Evolutionary conservation across 2,329 filamentous ascomycete genomes (phyloP), one percentile per base, ranked within the genome.

Genomic region (Chaetomium globosum): DNA sequence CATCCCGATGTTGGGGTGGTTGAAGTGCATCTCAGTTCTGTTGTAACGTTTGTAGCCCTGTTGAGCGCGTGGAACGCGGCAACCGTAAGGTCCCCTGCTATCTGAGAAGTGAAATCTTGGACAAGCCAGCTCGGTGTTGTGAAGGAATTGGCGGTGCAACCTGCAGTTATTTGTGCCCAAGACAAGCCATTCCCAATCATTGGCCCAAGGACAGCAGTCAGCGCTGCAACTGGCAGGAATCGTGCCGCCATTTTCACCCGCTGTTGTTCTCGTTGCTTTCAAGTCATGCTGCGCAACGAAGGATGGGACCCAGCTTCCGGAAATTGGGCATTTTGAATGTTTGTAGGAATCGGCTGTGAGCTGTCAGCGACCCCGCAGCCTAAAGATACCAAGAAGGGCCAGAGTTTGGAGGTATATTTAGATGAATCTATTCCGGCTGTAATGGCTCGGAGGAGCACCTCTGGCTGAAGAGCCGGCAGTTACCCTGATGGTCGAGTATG

Each of bases 111-210:
- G n/a, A 73, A 65, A 28, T 71, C 55, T 5, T 68, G 31, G 36
- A 73, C 59, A 2, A 72, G 61, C 71, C 72, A 73, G 63, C 71
- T 73, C 2, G 72, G 70, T 12, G 68, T 57, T 0, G 67, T 61
- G 28, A 74, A 74, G 0, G 72, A 73, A 16, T 65, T 71, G 21
- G 68, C 63, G 5, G 70, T 72, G 63, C 72, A 74, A 13, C 61
- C 65, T 13, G 63, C 51, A 0, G 59, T 31, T 3, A 55, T 23
- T 30, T 67, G 65, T 6, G 46, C 62, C 28, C 13, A n/a, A 19
- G 23, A 57, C 19, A 63, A 36, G 43, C 26, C 30, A 31, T 56
- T 52, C 4, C 46, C n/a, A 21, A 49, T 9, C 23, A 51, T 49
- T 43, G 53, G 46, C 6, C 48, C 31, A 13, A 67, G 59, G 16